These are phyloP conservation scores for Lentinula aciculospora DNA, from an alignment of 768 basidiomycete species.

Conservation along the genomic window DNA sequence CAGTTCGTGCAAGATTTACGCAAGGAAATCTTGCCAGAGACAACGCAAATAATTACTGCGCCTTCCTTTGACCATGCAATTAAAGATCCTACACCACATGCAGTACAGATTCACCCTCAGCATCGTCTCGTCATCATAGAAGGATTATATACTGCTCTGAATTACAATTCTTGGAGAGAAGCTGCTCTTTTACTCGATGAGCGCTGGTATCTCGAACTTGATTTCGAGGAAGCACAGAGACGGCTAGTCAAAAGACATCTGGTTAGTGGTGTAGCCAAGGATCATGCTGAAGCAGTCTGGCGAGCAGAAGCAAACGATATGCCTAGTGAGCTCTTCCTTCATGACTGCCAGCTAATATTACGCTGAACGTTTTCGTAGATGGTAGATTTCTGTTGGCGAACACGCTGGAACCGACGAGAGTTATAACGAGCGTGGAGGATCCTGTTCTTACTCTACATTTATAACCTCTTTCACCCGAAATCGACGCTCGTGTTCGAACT, in stretches of 20 bases:
- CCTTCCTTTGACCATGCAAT: constrained; percentile 85
- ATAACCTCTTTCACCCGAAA: neutral
- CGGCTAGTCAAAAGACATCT: constrained; percentile 72
- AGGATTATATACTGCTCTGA: constrained; percentile 81
- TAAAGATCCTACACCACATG: constrained; percentile 74
- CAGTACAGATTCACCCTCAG: constrained; percentile 47
- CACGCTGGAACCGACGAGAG: constrained; percentile 38
- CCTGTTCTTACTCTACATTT: constrained; percentile 9
- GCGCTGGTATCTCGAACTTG: constrained; percentile 67
- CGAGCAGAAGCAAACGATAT: constrained; percentile 75
- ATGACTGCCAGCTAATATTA: neutral
- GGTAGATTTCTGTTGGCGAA: constrained; percentile 39
- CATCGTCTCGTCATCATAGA: constrained; percentile 85
- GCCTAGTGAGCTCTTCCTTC: constrained; percentile 45
- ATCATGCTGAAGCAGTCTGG: constrained; percentile 57
- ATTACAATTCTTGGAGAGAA: constrained; percentile 65
- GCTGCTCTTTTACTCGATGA: constrained; percentile 69
- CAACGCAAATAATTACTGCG: constrained; percentile 41
- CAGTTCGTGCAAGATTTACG: constrained; percentile 59
- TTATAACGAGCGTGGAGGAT: constrained; percentile 32
- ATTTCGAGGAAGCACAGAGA: constrained; percentile 45
- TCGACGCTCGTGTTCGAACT: neutral
- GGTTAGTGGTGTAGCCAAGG: constrained; percentile 66
- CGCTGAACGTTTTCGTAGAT: constrained; percentile 23
- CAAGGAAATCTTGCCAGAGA: constrained; percentile 18